These are phyloP conservation scores for Diplocarpon mali DNA, from an alignment of 2,329 filamentous ascomycete species.

Conservation along the genomic window DNA sequence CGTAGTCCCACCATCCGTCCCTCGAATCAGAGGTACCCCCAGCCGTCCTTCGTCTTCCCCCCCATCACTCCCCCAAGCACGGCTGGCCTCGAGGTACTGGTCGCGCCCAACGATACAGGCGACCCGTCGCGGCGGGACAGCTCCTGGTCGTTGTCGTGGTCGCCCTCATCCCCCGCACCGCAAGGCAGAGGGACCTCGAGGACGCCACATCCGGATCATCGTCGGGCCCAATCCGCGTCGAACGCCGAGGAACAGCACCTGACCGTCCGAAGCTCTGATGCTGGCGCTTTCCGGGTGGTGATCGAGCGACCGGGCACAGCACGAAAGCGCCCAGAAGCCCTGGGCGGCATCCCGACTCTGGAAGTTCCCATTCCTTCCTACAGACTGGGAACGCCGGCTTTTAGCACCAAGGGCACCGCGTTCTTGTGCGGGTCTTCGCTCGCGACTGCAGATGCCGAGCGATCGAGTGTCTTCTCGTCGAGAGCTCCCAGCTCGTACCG, in stretches of 20 bases:
- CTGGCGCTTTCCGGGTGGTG: constrained; percentile 65
- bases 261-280: constrained; percentile 41
- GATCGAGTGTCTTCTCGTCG: constrained; percentile 44
- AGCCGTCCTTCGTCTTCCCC: constrained; percentile 49
- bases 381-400: constrained; percentile 70
- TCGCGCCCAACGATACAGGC: constrained; percentile 22
- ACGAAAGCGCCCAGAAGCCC: constrained; percentile 44
- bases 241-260: constrained; percentile 56
- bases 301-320: constrained; percentile 61
- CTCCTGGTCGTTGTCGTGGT: constrained; percentile 24
- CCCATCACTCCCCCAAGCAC: constrained; percentile 49
- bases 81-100: constrained; percentile 40
- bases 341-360: constrained; percentile 42
- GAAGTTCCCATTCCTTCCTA: constrained; percentile 75
- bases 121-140: constrained; percentile 22
- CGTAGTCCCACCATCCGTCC: constrained; percentile 50
- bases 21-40: constrained; percentile 48
- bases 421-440: constrained; percentile 74
- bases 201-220: constrained; percentile 30
- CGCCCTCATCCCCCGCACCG: constrained; percentile 28
- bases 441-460: constrained; percentile 61
- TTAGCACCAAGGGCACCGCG: constrained; percentile 65
- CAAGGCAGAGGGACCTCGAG: constrained; percentile 25
- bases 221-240: constrained; percentile 65
- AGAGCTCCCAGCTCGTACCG: constrained; percentile 16